A percentile compares a stretch with the other conserved stretches of the same genome.
These are phyloP conservation scores for Plantago coronopus DNA, from an alignment of 305 asterid species.

Conservation along the genomic window DNA sequence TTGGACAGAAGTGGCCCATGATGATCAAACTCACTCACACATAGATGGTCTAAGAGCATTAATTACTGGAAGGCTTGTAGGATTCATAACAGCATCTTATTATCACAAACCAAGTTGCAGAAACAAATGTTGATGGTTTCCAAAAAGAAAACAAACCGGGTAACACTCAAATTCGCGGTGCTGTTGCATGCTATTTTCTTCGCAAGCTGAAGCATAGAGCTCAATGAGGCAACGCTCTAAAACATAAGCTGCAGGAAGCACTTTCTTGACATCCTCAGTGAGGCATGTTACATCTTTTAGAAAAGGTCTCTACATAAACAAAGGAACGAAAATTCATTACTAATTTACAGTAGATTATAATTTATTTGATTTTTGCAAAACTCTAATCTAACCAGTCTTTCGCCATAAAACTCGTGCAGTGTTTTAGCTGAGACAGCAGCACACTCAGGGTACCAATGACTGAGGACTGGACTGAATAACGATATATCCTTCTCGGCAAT, in stretches of 20 bases:
- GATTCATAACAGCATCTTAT: background rate
- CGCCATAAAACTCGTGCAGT: conserved; percentile 80
- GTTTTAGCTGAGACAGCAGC: conserved; percentile 55
- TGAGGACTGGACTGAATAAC: conserved; percentile 59
- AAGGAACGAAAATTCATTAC: conserved; percentile 25
- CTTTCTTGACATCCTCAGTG: conserved; percentile 66
- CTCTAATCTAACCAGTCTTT: conserved; percentile 75
- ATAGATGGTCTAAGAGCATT: too few species aligned
- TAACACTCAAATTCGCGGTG: conserved; percentile 51
- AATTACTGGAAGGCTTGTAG: background rate
- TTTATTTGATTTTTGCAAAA: conserved; percentile 18
- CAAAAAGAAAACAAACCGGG: conserved; percentile 42
- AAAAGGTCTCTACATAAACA: conserved; percentile 59
- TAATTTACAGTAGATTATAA: conserved; percentile 18
- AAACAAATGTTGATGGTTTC: conserved; percentile 14
- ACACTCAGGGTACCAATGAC: conserved; percentile 67
- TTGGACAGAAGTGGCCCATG: too few species aligned
- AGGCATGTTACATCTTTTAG: conserved; percentile 58
- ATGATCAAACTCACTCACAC: too few species aligned
- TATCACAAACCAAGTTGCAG: conserved; percentile 1
- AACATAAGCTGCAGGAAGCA: conserved; percentile 81
- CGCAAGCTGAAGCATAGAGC: conserved; percentile 53
- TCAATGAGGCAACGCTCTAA: conserved; percentile 63
- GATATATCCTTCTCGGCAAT: conserved; percentile 70
- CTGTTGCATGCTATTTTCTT: conserved; percentile 35